phyloP scores from a whole-genome alignment of 2,329 filamentous ascomycete species.

The Keithomyces neogunnii region DNA sequence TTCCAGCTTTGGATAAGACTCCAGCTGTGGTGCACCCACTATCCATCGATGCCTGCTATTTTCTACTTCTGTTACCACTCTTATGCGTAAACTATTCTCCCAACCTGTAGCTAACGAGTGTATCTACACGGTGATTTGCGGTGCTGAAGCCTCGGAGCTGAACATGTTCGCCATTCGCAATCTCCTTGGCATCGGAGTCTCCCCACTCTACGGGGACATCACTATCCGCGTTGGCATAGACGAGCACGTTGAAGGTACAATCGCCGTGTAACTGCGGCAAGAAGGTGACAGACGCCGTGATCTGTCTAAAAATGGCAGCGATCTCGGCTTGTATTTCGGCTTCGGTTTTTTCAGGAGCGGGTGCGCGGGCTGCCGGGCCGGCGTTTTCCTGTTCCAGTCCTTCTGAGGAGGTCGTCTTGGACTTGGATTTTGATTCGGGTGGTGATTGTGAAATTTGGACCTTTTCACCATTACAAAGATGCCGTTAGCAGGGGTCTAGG shows the following conservation, averaged over 20 bases:
- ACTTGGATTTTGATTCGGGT: slow-evolving; percentile 31
- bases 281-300: slow-evolving; percentile 95
- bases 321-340: slow-evolving; percentile 93
- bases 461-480: slow-evolving; percentile 8
- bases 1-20: too few relatives aligned
- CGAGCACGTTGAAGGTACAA: slow-evolving; percentile 97
- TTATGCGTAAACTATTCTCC: slow-evolving; percentile 21
- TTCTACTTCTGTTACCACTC: too few relatives aligned
- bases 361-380: slow-evolving; percentile 17
- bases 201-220: slow-evolving; percentile 98
- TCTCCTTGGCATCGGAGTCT: slow-evolving; percentile 96
- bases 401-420: slow-evolving; percentile 32
- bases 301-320: slow-evolving; percentile 93
- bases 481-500: not conserved
- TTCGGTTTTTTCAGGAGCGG: slow-evolving; percentile 70
- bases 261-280: slow-evolving; percentile 80
- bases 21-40: not conserved
- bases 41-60: not conserved
- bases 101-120: slow-evolving; percentile 83
- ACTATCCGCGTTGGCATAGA: slow-evolving; percentile 93
- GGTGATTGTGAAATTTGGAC: slow-evolving; percentile 17
- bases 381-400: slow-evolving; percentile 63
- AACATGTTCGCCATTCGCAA: slow-evolving; percentile 87
- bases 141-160: slow-evolving; percentile 95
- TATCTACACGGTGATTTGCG: slow-evolving; percentile 87